Evolutionary conservation across 1,284 basidiomycete genomes (phyloP).

Genomic region (Cutaneotrichosporon sp.): DNA sequence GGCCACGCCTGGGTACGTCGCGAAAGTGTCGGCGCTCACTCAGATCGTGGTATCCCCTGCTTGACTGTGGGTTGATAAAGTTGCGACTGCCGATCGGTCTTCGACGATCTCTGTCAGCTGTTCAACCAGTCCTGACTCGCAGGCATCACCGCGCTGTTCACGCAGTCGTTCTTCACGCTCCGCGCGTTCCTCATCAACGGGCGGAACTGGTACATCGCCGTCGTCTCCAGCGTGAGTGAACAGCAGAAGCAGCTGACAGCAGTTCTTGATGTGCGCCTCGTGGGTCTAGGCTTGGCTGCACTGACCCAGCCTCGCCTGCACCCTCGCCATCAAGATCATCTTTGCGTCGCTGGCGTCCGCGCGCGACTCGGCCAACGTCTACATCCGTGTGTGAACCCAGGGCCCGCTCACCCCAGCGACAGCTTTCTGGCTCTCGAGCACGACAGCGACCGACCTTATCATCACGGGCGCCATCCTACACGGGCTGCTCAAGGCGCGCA

Average conservation of each 20-base stretch:
- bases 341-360: not conserved
- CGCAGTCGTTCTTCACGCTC: constrained; percentile 41
- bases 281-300: too few species aligned
- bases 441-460: constrained; percentile 32
- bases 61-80: constrained; percentile 24
- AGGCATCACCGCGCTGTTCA: constrained; percentile 8
- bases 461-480: constrained; percentile 34
- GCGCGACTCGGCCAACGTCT: not conserved
- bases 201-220: constrained; percentile 31
- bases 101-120: too few species aligned
- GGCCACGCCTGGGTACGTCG: constrained; percentile 4
- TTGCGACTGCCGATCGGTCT: too few species aligned
- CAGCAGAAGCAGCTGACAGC: not conserved
- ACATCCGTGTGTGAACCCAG: not conserved
- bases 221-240: constrained; percentile 25
- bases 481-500: constrained; percentile 32
- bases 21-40: not conserved
- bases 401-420: not conserved
- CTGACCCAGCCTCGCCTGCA: not conserved
- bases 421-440: not conserved
- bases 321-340: not conserved
- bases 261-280: not conserved
- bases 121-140: not conserved
- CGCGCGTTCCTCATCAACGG: constrained; percentile 34
- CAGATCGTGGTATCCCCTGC: constrained; percentile 25